Base-by-base conservation (phyloP, 305 asterid genomes). In the Solanum chacoense region DNA sequence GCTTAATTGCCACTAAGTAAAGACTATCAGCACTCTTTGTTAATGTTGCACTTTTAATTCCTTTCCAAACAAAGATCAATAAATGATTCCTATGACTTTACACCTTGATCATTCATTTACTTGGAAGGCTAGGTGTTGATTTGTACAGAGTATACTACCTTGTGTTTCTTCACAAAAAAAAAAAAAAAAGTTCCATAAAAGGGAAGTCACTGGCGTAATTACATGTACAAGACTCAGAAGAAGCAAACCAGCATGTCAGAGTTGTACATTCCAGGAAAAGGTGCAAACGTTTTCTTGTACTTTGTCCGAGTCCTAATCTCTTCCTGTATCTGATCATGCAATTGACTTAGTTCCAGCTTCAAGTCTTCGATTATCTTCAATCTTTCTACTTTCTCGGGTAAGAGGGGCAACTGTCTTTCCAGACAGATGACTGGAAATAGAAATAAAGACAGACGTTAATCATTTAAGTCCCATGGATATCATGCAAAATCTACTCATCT, bases 351-450 rank as follows among this genome's bases (percentile, higher is more conserved):
- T 50, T 87, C 72, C 81, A 74, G 31, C 75, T 22, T 74, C 89
- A 20, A 29, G 3, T 22, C 80, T 14, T 74, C 7, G 22, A 87
- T 63, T 24, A 26, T 42, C 67, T 87, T 31, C 69, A 26, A 35
- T 11, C 32, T 87, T 84, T 42, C 18, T 4, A 10, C 22, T 13
- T 71, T 71, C 22, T 71, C 35, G 32, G 76, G 76, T 71, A 5
- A 71, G 76, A 71, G 35, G 76, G 5, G 35, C 11, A 28, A 71
- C 35, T 24, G 76, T 29, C 34, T 28, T 71, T 71, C 76, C 76
- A 69, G 8, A 26, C 74, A 29, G 79, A 73, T 40, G 34, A 84
- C 85, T 34, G 90, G 90, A 88, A 88, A 88, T 45, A 29, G 37
- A 73, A 77, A 87, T n/a, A 28, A 87, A 18, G 65, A 55, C 24